Conservation (phyloP, 2,329 filamentous ascomycete genomes). For the Nemania sp. region DNA sequence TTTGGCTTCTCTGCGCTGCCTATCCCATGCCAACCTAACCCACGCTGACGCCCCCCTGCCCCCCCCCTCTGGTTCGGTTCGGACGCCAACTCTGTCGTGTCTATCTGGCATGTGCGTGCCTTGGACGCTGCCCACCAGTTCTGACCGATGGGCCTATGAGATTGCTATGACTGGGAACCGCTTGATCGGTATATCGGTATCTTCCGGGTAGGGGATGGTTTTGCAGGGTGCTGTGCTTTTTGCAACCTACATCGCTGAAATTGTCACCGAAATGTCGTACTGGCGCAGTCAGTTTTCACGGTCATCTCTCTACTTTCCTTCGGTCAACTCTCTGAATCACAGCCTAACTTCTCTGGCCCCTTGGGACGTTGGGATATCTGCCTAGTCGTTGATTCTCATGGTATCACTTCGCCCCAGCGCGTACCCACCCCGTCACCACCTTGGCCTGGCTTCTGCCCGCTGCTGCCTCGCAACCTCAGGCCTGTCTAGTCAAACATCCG, state of each 20-base stretch:
- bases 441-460: not conserved
- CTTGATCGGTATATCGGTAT: not conserved
- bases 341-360: constrained; percentile 10
- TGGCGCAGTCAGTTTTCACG: not conserved
- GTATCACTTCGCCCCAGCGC: constrained; percentile 29
- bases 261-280: constrained; percentile 16
- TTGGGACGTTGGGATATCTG: constrained; percentile 17
- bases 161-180: not conserved
- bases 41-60: not conserved
- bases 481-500: constrained; percentile 12
- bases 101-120: no score
- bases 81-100: not conserved
- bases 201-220: not conserved
- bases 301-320: not conserved
- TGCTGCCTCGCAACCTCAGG: constrained; percentile 34
- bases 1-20: not conserved
- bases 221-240: not conserved
- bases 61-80: not conserved
- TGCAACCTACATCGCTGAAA: constrained; percentile 6
- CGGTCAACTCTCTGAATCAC: constrained; percentile 12
- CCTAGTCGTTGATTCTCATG: constrained; percentile 23
- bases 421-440: constrained; percentile 24
- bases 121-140: constrained; percentile 13
- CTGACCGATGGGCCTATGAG: constrained; percentile 1
- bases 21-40: not conserved